Evolutionary conservation across 345 rosid genomes (phyloP).

Genomic region (Arabidopsis arenosa): DNA sequence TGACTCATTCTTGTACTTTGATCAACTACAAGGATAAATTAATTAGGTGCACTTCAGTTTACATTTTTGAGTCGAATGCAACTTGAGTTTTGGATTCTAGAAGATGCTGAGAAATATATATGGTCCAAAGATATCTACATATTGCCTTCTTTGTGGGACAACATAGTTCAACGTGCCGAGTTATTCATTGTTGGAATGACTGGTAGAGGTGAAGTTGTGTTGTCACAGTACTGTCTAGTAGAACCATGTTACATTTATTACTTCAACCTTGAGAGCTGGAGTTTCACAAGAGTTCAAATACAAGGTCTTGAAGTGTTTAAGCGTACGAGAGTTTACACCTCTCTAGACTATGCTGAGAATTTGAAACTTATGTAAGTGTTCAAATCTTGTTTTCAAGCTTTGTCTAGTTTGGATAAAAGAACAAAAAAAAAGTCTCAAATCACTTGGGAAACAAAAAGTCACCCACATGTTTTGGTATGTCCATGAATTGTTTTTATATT

Average conservation of each 20-base stretch:
- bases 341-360: conserved; percentile 6
- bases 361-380: neutral
- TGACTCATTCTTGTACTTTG: neutral
- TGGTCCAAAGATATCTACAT: conserved; percentile 5
- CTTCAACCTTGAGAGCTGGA: neutral
- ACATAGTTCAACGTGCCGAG: neutral
- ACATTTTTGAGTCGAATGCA: neutral
- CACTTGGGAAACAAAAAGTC: no score
- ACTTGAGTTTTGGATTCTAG: neutral
- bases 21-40: conserved; percentile 27
- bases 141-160: neutral
- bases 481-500: no score
- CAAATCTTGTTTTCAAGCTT: neutral
- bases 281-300: neutral
- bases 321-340: neutral
- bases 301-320: neutral
- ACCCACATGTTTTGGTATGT: no score
- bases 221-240: neutral
- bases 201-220: neutral
- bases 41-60: neutral
- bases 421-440: no score
- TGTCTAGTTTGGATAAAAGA: neutral
- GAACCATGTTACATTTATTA: conserved; percentile 1
- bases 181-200: neutral
- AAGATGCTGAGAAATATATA: conserved; percentile 1